Conservation (phyloP, 2,329 filamentous ascomycete genomes). For the Pseudogymnoascus sp. region DNA sequence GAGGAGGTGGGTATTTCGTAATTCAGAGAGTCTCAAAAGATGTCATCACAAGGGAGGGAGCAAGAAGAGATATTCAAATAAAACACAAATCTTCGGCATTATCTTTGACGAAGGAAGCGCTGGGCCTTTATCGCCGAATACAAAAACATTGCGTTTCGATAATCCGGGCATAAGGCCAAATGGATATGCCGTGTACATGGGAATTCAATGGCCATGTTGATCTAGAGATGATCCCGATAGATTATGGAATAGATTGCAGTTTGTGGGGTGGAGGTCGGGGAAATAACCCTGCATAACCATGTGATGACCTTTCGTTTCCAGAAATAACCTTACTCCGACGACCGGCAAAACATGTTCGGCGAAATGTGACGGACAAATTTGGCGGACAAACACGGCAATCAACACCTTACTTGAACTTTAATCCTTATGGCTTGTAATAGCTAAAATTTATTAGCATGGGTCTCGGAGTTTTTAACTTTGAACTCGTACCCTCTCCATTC, state of each 20-base stretch:
- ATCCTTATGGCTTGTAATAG: neutral
- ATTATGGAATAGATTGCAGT: neutral
- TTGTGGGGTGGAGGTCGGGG: neutral
- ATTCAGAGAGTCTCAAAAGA: constrained; percentile 4
- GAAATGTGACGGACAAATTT: neutral
- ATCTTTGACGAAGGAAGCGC: neutral
- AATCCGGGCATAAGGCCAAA: neutral
- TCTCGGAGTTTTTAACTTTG: neutral
- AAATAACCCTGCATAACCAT: neutral
- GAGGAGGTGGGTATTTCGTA: neutral
- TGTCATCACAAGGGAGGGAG: neutral
- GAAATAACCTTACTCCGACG: neutral
- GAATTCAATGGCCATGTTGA: neutral
- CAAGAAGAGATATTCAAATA: neutral
- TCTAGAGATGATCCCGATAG: neutral
- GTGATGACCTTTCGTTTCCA: neutral
- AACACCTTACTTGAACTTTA: neutral
- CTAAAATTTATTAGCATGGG: neutral
- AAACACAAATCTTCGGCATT: neutral
- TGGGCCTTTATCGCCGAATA: neutral
- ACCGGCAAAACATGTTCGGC: neutral
- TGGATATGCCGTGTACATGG: neutral
- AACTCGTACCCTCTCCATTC: neutral
- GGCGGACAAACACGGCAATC: neutral
- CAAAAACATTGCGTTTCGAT: neutral